Base-by-base conservation (phyloP, 2,329 filamentous ascomycete species). In the Hypomyces rosellus region DNA sequence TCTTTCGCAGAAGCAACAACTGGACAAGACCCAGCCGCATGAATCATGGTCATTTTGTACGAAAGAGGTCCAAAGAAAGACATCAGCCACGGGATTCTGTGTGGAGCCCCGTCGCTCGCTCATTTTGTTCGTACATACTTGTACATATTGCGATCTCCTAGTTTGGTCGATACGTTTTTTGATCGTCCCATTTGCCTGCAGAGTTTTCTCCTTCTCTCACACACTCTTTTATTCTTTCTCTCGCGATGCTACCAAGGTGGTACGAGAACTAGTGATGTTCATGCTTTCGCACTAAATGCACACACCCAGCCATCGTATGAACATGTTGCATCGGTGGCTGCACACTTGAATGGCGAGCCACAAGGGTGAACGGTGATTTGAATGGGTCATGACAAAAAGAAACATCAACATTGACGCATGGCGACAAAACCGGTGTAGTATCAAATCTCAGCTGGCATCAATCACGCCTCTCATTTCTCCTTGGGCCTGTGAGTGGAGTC, bases 401-500 rank as follows among this genome's bases (percentile, higher is more conserved):
- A 41, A 36, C 1, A n/a, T 30, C 25, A 30, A 30, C 25, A 8
- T 3, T 20, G 16, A 43, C 20, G 18, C n/a, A 51, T 39, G 18
- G 20, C 20, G 45, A 43, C 72, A 79, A 37, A 57, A 54, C 13
- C 53, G 55, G 40, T 56, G 50, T 45, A 45, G 50, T 33, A 52
- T 36, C 42, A 45, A 45, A 13, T 44, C 45, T 52, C 50, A 52
- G 50, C 50, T 52, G 46, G 50, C 46, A 45, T 42, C 46, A 15
- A 49, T 40, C 36, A 52, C 42, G 50, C 50, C 50, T 52, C 50
- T 52, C 46, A 49, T 46, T 49, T 45, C 36, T 49, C 42, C 11
- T 30, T 49, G 34, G 34, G 49, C 5, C 25, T 30, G 25, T 6
- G 9, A 30, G 25, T 30, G n/a, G 33, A 18, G 50, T 46, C 46